phyloP scores from a whole-genome alignment of 2,329 filamentous ascomycete species.

The Neofusicoccum parvum region DNA sequence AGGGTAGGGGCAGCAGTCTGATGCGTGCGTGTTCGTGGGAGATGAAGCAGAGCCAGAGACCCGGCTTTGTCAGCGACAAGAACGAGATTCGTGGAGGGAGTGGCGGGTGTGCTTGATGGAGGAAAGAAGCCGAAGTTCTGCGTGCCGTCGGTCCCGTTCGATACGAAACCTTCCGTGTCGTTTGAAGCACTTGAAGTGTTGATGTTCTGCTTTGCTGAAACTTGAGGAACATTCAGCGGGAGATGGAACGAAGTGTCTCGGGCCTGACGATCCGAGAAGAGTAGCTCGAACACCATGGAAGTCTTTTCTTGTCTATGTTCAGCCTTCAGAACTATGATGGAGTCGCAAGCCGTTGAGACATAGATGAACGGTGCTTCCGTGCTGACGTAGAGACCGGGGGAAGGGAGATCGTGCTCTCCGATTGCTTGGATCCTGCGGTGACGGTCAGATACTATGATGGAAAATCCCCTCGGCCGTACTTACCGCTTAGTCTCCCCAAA shows the following conservation, averaged over 20 bases:
- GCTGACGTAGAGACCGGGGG: slow-evolving; percentile 54
- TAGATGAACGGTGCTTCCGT: slow-evolving; percentile 52
- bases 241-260: slow-evolving; percentile 33
- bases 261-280: slow-evolving; percentile 36
- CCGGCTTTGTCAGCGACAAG: slow-evolving; percentile 38
- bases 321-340: slow-evolving; percentile 50
- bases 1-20: slow-evolving; percentile 35
- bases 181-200: neutral
- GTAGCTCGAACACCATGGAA: slow-evolving; percentile 25
- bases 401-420: slow-evolving; percentile 46
- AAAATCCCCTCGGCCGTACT: neutral
- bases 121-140: neutral
- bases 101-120: neutral
- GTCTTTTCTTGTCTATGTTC: slow-evolving; percentile 23
- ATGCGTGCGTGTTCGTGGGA: slow-evolving; percentile 26
- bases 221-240: slow-evolving; percentile 24
- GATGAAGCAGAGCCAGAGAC: slow-evolving; percentile 34
- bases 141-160: neutral
- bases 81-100: slow-evolving; percentile 26
- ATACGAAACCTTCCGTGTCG: neutral
- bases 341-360: slow-evolving; percentile 58
- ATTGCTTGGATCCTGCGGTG: neutral
- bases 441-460: neutral
- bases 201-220: neutral
- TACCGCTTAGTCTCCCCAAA: slow-evolving; percentile 23